A percentile compares a stretch with the other conserved stretches of the same genome.
Evolutionary conservation across 169 alveolate species (phyloP).

Genomic region (Eimeria zaria): DNA sequence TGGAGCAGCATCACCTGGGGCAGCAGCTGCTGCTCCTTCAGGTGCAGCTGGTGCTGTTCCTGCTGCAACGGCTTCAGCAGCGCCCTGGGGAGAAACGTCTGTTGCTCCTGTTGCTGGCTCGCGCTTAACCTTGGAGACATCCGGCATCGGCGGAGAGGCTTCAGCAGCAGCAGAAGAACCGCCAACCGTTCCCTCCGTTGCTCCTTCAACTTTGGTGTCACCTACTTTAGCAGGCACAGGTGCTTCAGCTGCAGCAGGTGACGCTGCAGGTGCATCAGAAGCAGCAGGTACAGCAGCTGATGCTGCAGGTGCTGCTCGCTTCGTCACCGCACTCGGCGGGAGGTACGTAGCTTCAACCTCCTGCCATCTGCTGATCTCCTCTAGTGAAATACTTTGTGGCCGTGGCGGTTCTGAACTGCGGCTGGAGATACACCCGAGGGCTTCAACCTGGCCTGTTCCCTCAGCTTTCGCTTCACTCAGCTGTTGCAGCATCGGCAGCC

Average conservation of each 20-base stretch:
- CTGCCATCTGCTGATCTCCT: slow-evolving; percentile 79
- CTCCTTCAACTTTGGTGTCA: neutral
- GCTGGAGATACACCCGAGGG: slow-evolving; percentile 66
- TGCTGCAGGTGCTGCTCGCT: neutral
- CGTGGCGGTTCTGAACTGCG: slow-evolving; percentile 28
- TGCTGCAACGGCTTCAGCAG: neutral
- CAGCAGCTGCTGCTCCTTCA: no score
- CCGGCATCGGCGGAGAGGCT: neutral
- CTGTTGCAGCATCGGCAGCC: slow-evolving; percentile 38
- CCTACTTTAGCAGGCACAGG: slow-evolving; percentile 9
- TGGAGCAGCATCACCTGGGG: no score
- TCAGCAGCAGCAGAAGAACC: neutral
- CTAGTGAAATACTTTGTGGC: slow-evolving; percentile 75
- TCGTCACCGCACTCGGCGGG: slow-evolving; percentile 64
- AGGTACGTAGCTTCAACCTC: slow-evolving; percentile 76
- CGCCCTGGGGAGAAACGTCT: neutral
- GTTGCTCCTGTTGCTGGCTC: slow-evolving; percentile 28
- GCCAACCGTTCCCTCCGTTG: neutral
- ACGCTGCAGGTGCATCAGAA: neutral
- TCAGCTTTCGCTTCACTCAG: slow-evolving; percentile 84
- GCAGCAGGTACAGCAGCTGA: neutral
- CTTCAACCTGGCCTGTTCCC: slow-evolving; percentile 63
- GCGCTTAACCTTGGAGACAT: neutral
- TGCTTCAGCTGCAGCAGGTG: slow-evolving; percentile 13
- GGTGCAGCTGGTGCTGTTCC: slow-evolving; percentile 22